Evolutionary conservation across 23 red algal species (phyloP).

Genomic region (Gracilaria caudata): DNA sequence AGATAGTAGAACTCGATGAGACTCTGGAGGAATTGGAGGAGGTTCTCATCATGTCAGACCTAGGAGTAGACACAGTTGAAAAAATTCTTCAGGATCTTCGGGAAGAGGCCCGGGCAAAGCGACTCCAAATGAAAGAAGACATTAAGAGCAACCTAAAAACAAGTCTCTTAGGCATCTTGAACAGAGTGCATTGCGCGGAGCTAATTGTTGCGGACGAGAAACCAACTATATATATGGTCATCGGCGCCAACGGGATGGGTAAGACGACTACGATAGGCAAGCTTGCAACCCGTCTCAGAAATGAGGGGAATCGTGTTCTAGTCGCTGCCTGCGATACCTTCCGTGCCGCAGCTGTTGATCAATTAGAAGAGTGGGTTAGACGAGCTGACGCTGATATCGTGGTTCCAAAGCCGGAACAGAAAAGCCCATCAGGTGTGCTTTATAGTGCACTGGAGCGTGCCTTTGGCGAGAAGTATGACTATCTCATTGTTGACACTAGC

Average conservation of each 20-base stretch:
- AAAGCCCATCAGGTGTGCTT: constrained; percentile 68
- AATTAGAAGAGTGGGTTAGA: constrained; percentile 86
- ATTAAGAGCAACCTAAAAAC: constrained; percentile 65
- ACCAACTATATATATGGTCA: constrained; percentile 82
- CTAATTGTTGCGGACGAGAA: constrained; percentile 27
- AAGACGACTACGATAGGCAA: constrained; percentile 98
- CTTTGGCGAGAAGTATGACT: constrained; percentile 72
- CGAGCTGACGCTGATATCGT: constrained; percentile 78
- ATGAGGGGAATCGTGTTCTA: constrained; percentile 74
- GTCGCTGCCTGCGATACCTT: constrained; percentile 95
- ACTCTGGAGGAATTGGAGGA: constrained; percentile 84
- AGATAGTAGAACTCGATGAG: constrained; percentile 72
- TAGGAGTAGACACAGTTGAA: constrained; percentile 88
- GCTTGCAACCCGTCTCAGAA: constrained; percentile 75
- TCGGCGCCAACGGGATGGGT: constrained; percentile 95
- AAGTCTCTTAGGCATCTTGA: constrained; percentile 71
- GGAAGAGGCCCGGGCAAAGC: constrained; percentile 30
- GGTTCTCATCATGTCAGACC: constrained; percentile 83
- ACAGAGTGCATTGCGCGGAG: constrained; percentile 22
- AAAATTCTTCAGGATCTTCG: constrained; percentile 83
- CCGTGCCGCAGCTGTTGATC: constrained; percentile 91
- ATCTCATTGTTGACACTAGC: constrained; percentile 90
- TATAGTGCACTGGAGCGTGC: constrained; percentile 83
- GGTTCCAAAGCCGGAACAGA: constrained; percentile 65
- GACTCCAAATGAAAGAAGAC: constrained; percentile 68